These are phyloP conservation scores for Ceratocystis eucalypticola DNA, from an alignment of 2,329 filamentous ascomycete genomes.

Conservation along the genomic window DNA sequence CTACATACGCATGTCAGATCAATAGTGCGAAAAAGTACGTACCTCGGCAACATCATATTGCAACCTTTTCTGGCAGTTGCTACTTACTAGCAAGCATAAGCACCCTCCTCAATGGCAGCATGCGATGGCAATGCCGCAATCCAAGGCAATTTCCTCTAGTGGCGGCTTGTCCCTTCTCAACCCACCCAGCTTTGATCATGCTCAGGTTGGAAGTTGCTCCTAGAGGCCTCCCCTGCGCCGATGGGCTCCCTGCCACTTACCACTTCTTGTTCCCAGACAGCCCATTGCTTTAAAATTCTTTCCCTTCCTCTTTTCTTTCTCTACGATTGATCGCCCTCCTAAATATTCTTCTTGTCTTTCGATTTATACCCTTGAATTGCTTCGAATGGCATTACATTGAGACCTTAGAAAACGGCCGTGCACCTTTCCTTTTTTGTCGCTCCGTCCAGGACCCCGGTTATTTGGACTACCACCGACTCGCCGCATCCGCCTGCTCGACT, in stretches of 20 bases:
- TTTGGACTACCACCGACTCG: neutral
- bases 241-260: neutral
- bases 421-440: neutral
- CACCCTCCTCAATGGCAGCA: neutral
- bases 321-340: no score
- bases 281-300: neutral
- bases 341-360: neutral
- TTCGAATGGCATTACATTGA: neutral
- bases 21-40: no score
- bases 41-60: no score
- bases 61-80: neutral
- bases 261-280: neutral
- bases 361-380: neutral
- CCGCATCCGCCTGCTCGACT: neutral
- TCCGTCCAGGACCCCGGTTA: neutral
- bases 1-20: no score
- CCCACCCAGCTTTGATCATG: neutral
- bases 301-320: conserved; percentile 1
- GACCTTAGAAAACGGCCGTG: neutral
- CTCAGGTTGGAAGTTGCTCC: neutral
- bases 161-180: neutral
- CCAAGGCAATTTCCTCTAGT: neutral
- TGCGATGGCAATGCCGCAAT: neutral
- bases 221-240: neutral
- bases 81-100: neutral